Evolutionary conservation across 2,329 filamentous ascomycete species (phyloP).

Genomic region (Neurospora crassa): DNA sequence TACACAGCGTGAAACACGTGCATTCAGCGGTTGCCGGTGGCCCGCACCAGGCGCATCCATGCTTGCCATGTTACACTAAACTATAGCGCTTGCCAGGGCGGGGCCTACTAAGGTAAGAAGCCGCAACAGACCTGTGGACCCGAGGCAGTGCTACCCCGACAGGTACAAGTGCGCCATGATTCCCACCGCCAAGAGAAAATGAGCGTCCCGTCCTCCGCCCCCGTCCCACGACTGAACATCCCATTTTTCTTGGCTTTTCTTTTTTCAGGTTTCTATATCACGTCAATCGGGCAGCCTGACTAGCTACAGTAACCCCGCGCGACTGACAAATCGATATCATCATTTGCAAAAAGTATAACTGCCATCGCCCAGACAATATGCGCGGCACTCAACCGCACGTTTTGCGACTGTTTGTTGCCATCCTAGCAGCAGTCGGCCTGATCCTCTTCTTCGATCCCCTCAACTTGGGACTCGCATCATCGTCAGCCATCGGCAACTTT

Average conservation of each 20-base stretch:
- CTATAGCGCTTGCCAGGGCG: background rate
- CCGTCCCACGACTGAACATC: background rate
- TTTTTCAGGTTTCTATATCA: background rate
- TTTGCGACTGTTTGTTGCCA: background rate
- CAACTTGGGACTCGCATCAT: constrained; percentile 9
- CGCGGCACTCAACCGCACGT: background rate
- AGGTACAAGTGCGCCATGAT: background rate
- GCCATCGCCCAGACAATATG: background rate
- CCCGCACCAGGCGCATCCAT: background rate
- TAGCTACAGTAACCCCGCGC: background rate
- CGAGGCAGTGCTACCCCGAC: background rate
- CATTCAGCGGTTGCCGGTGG: background rate
- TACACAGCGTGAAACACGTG: background rate
- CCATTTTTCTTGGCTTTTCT: background rate
- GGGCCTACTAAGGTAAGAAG: background rate
- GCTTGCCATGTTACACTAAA: background rate
- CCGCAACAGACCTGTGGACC: background rate
- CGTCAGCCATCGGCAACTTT: constrained; percentile 2
- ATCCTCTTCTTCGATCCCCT: constrained; percentile 15
- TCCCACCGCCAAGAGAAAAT: background rate
- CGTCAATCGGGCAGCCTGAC: background rate
- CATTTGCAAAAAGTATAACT: background rate
- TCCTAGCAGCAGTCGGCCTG: constrained; percentile 2
- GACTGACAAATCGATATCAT: background rate
- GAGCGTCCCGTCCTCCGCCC: background rate